These are phyloP conservation scores for Podospora bellae-mahoneyi DNA, from an alignment of 495 filamentous ascomycete genomes.

Conservation along the genomic window DNA sequence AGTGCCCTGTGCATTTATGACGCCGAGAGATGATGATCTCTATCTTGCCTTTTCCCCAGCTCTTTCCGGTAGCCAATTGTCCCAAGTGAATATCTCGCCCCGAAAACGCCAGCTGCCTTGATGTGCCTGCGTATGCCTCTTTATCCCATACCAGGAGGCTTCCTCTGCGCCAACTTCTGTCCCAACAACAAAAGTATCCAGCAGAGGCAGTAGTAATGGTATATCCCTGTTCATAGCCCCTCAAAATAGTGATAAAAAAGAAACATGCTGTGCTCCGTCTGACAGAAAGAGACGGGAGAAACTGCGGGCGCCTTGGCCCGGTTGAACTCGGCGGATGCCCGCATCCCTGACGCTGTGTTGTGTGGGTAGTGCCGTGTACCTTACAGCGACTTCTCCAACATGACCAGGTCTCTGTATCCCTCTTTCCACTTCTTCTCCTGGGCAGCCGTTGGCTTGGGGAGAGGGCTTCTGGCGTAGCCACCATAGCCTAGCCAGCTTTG, in stretches of 20 bases:
- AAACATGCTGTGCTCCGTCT: slow-evolving; percentile 8
- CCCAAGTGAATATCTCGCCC: neutral
- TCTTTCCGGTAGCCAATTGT: slow-evolving; percentile 1
- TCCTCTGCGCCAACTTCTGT: neutral
- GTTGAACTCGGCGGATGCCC: neutral
- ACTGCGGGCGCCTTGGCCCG: neutral
- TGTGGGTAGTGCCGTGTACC: neutral
- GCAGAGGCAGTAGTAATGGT: neutral
- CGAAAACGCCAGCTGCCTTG: slow-evolving; percentile 9
- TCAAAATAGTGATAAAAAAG: neutral
- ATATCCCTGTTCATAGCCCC: neutral
- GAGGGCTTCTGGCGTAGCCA: slow-evolving; percentile 69
- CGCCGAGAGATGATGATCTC: slow-evolving; percentile 18
- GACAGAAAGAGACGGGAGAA: neutral
- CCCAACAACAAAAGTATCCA: neutral
- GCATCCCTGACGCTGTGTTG: neutral
- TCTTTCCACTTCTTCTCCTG: slow-evolving; percentile 62
- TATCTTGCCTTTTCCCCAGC: slow-evolving; percentile 11
- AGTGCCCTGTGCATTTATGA: slow-evolving; percentile 12
- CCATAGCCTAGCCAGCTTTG: slow-evolving; percentile 78
- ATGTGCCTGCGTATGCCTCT: slow-evolving; percentile 11
- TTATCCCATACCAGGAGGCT: neutral
- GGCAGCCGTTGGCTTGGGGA: slow-evolving; percentile 62
- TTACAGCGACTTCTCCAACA: slow-evolving; percentile 56
- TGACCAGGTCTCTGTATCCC: slow-evolving; percentile 70